A percentile compares a stretch with the other conserved stretches of the same genome.
Evolutionary conservation across 2,329 filamentous ascomycete species (phyloP).

Genomic region (Tolypocladium tropicale): DNA sequence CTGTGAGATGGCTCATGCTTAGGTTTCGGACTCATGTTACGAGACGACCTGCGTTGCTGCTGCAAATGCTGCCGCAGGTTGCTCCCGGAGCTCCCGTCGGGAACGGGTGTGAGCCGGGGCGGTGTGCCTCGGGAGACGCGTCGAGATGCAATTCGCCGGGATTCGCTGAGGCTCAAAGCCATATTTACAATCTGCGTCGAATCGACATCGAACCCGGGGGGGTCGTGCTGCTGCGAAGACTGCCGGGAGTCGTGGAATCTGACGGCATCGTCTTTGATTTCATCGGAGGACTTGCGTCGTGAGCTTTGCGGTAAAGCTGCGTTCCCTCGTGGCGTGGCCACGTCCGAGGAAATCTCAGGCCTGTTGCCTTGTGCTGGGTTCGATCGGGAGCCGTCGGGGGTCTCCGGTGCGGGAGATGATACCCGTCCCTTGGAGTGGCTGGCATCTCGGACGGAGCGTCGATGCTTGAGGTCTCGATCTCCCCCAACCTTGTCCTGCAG

Average conservation of each 20-base stretch:
- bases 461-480: constrained; percentile 20
- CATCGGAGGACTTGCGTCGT: neutral
- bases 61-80: constrained; percentile 61
- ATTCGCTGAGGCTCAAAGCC: constrained; percentile 81
- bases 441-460: constrained; percentile 15
- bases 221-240: neutral
- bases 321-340: neutral
- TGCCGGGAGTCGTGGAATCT: neutral
- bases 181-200: constrained; percentile 87
- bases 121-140: constrained; percentile 41
- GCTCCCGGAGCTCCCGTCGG: constrained; percentile 42
- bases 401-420: constrained; percentile 1
- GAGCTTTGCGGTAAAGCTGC: neutral
- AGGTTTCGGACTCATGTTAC: constrained; percentile 49
- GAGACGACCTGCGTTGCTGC: constrained; percentile 54
- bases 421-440: constrained; percentile 11
- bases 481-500: constrained; percentile 32
- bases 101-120: constrained; percentile 40
- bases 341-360: neutral
- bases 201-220: constrained; percentile 51
- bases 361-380: neutral
- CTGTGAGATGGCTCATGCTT: constrained; percentile 31
- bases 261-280: neutral
- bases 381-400: neutral
- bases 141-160: constrained; percentile 53